Base-by-base conservation (phyloP, 176 grass and related monocot genomes). In the Musa itinerans region DNA sequence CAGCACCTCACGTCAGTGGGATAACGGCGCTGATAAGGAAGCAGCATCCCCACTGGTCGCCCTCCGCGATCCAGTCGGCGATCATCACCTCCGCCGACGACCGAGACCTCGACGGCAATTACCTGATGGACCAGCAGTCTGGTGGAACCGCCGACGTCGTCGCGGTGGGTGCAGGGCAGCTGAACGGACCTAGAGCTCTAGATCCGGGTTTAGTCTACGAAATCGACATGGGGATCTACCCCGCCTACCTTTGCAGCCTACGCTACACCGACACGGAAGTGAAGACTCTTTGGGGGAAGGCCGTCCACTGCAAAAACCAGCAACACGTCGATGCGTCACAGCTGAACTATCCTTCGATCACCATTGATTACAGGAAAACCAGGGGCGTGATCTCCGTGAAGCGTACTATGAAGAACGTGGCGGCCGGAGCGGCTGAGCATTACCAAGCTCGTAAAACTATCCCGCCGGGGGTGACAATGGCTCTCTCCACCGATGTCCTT, bases 161-260 rank as follows among this genome's bases (percentile, higher is more conserved):
- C 54, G 10, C 86, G 7, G 15, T 74, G 65, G 89, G 89, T 50
- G 75, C 89, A 17, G 86, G 89, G 0, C 83, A 89, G 2, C 78
- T 86, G 3, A 49, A 65, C 69, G 75, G 78, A 7, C 25, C 67
- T 2, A 86, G 69, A 63, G 86, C 83, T 11, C 1, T 82, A 8
- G 78, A 89, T 63, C 89, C 89, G 1, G 89, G 89, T 11, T 83
- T 89, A 2, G 83, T 92, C 8, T 92, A 92, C 56, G 71, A 89
- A 76, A 16, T 90, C 63, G 6, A 58, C 49, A 59, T 25, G 19
- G 2, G 24, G 0, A 82, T 87, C 27, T 90, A 90, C 34, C 53
- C 64, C 13, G 85, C 68, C 21, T 90, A 87, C 79, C 43, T 87
- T 66, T 90, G 88, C 79, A 48, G 34, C 3, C 76, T 87, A 2